phyloP scores from a whole-genome alignment of 495 filamentous ascomycete genomes.

The Annulohypoxylon stygium region DNA sequence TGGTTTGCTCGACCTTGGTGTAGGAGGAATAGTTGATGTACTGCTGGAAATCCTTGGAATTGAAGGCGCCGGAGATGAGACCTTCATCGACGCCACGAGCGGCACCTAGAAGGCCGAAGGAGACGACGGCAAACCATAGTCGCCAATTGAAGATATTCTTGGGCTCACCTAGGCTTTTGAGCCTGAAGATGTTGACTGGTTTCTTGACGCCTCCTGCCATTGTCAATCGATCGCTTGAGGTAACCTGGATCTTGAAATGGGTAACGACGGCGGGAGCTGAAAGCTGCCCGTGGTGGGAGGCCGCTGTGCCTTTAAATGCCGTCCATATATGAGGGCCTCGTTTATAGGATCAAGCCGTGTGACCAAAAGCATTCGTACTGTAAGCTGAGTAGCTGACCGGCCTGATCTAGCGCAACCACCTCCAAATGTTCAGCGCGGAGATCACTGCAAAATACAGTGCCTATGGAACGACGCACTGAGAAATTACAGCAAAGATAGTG shows the following conservation, averaged over 20 bases:
- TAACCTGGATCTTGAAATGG: not conserved
- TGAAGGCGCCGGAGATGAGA: constrained; percentile 75
- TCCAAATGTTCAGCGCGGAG: not conserved
- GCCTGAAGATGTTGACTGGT: constrained; percentile 75
- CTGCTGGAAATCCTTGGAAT: constrained; percentile 71
- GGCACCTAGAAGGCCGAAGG: constrained; percentile 77
- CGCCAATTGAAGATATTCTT: constrained; percentile 73
- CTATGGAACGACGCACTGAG: not conserved
- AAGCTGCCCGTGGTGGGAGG: not conserved
- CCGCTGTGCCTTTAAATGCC: not conserved
- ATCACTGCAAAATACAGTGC: not conserved
- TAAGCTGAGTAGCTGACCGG: not conserved
- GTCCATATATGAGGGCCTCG: not conserved
- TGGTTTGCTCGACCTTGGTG: constrained; percentile 65
- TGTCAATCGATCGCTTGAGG: constrained; percentile 30
- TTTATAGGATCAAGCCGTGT: not conserved
- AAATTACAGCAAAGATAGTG: not conserved
- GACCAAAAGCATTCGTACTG: not conserved
- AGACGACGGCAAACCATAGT: constrained; percentile 74
- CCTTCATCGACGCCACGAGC: constrained; percentile 81
- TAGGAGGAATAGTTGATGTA: constrained; percentile 69
- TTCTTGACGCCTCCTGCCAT: constrained; percentile 75
- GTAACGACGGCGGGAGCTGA: not conserved
- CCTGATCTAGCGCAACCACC: not conserved
- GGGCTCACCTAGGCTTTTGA: constrained; percentile 67